Evolutionary conservation across 2,329 filamentous ascomycete genomes (phyloP).

Genomic region (Monosporascus sp.): DNA sequence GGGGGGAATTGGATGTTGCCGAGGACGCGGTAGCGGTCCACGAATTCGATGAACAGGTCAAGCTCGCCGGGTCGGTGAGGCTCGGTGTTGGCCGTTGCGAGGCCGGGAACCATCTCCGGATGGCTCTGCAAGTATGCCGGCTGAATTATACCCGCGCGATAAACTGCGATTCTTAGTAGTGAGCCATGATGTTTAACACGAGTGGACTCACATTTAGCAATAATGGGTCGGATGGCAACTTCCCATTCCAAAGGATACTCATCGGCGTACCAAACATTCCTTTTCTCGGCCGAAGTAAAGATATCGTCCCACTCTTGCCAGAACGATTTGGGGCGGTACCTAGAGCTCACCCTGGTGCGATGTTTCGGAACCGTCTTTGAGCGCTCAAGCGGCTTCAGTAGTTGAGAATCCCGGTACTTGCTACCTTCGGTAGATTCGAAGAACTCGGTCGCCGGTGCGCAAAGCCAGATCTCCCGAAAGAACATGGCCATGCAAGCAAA

Average conservation of each 20-base stretch:
- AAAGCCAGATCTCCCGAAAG: constrained; percentile 26
- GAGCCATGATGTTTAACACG: neutral
- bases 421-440: constrained; percentile 29
- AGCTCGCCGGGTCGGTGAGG: constrained; percentile 24
- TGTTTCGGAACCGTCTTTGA: constrained; percentile 31
- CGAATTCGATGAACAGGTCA: constrained; percentile 42
- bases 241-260: constrained; percentile 34
- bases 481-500: constrained; percentile 33
- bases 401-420: constrained; percentile 29
- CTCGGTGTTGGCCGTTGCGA: constrained; percentile 33
- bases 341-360: constrained; percentile 33
- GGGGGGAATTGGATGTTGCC: constrained; percentile 22
- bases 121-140: constrained; percentile 22
- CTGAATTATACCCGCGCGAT: constrained; percentile 39
- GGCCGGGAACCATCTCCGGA: constrained; percentile 25
- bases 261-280: constrained; percentile 13
- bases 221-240: constrained; percentile 32
- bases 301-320: constrained; percentile 33
- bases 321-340: constrained; percentile 30
- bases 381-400: constrained; percentile 36
- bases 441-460: constrained; percentile 22
- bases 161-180: constrained; percentile 30
- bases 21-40: constrained; percentile 17
- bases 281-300: constrained; percentile 13
- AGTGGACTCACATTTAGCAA: constrained; percentile 27